Evolutionary conservation across 2,329 filamentous ascomycete genomes (phyloP).

Genomic region (Pseudocercospora cruenta): DNA sequence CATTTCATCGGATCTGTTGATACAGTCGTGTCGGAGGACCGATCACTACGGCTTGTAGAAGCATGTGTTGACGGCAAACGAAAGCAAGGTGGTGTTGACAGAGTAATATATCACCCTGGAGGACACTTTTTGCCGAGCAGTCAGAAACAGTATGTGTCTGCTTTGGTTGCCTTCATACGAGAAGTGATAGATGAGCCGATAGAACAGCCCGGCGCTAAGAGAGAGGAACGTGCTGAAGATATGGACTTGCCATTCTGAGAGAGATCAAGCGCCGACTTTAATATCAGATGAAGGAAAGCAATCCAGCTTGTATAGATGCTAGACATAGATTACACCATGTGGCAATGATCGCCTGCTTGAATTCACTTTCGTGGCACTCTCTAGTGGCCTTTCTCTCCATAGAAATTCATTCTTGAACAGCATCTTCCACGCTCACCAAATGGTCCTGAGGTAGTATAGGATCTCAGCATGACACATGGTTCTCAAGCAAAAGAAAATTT

Average conservation of each 20-base stretch:
- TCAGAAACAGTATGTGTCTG: slow-evolving; percentile 77
- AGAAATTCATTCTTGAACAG: no score
- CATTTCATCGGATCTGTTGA: slow-evolving; percentile 85
- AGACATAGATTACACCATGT: not conserved
- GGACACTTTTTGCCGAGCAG: slow-evolving; percentile 84
- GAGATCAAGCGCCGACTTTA: not conserved
- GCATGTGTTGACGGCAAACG: slow-evolving; percentile 58
- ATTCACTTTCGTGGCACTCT: no score
- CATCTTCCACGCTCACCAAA: no score
- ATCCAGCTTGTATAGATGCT: not conserved
- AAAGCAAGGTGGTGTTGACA: slow-evolving; percentile 42
- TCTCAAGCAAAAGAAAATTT: no score
- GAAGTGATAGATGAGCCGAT: slow-evolving; percentile 50
- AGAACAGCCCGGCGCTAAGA: slow-evolving; percentile 36
- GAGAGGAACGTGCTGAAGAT: slow-evolving; percentile 64
- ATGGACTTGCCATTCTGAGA: slow-evolving; percentile 69
- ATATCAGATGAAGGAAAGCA: not conserved
- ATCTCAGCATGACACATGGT: no score
- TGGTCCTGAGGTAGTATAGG: no score
- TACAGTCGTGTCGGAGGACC: slow-evolving; percentile 80
- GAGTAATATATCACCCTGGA: slow-evolving; percentile 75
- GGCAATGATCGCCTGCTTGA: not conserved
- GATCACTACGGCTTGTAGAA: slow-evolving; percentile 70
- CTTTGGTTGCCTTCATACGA: slow-evolving; percentile 72
- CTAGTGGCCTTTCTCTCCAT: no score